phyloP scores from a whole-genome alignment of 1,284 basidiomycete species.

The Cryptococcus depauperatus region DNA sequence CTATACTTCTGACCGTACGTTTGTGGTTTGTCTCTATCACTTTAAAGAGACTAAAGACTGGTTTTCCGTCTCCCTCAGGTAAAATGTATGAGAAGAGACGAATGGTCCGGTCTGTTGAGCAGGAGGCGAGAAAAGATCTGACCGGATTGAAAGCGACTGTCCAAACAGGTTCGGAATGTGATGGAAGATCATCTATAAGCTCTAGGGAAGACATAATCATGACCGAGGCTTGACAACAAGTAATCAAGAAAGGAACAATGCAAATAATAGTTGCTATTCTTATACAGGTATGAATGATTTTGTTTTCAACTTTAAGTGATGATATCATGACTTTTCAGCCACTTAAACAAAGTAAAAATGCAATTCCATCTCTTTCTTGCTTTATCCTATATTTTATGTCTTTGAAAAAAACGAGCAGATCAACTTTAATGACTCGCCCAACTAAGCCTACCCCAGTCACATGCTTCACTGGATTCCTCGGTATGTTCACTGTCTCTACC shows the following conservation, averaged over 20 bases:
- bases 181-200: conserved; percentile 45
- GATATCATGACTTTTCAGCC: no score
- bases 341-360: no score
- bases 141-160: conserved; percentile 83
- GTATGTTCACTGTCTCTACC: conserved; percentile 16
- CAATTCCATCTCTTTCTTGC: no score
- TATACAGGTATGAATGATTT: no score
- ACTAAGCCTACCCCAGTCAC: conserved; percentile 61
- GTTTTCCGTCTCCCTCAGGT: conserved; percentile 25
- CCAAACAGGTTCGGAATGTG: conserved; percentile 84
- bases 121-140: conserved; percentile 76
- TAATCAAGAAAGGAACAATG: no score
- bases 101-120: conserved; percentile 88
- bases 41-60: conserved; percentile 53
- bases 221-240: no score
- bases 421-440: no score
- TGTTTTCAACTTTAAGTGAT: no score
- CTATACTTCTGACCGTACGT: conserved; percentile 80
- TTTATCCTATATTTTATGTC: no score
- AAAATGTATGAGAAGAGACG: conserved; percentile 67
- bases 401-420: no score
- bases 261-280: no score
- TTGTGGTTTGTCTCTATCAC: conserved; percentile 75
- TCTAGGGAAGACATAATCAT: no score
- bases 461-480: conserved; percentile 69